These are phyloP conservation scores for Epithele typhae DNA, from an alignment of 768 basidiomycete species.

Conservation along the genomic window DNA sequence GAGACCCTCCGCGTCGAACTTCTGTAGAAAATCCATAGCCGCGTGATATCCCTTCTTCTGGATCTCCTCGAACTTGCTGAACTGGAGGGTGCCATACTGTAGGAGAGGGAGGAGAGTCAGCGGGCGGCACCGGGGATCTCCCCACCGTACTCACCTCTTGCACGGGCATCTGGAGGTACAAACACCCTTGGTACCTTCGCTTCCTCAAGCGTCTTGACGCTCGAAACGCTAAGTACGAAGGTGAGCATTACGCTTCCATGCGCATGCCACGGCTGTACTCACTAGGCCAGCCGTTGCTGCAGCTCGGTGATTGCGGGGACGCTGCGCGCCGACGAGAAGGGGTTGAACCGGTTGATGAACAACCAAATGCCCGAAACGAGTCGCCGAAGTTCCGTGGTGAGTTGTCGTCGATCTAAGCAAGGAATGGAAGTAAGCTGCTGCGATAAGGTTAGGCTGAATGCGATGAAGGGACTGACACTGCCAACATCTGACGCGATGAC, in stretches of 20 bases:
- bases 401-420: constrained; percentile 88
- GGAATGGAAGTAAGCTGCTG: too few relatives aligned
- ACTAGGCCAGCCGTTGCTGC: constrained; percentile 94
- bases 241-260: too few relatives aligned
- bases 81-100: constrained; percentile 89
- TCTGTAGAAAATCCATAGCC: constrained; percentile 63
- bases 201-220: constrained; percentile 90
- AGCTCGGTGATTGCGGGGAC: constrained; percentile 92
- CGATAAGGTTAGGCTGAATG: not conserved
- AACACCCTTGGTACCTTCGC: constrained; percentile 87
- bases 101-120: too few relatives aligned
- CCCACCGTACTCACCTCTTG: constrained; percentile 79
- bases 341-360: constrained; percentile 88
- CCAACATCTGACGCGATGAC: constrained; percentile 48
- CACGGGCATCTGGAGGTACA: constrained; percentile 95
- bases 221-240: constrained; percentile 70
- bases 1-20: constrained; percentile 79
- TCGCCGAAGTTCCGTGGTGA: constrained; percentile 94
- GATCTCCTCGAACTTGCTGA: constrained; percentile 86
- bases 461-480: constrained; percentile 1
- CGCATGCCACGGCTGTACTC: constrained; percentile 28
- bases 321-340: constrained; percentile 71
- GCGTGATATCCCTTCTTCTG: constrained; percentile 76
- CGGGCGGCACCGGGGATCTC: not conserved
- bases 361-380: constrained; percentile 95